A percentile compares a stretch with the other conserved stretches of the same genome.
These are phyloP conservation scores for Citeromyces siamensis DNA, from an alignment of 1,139 yeast species.

Conservation along the genomic window DNA sequence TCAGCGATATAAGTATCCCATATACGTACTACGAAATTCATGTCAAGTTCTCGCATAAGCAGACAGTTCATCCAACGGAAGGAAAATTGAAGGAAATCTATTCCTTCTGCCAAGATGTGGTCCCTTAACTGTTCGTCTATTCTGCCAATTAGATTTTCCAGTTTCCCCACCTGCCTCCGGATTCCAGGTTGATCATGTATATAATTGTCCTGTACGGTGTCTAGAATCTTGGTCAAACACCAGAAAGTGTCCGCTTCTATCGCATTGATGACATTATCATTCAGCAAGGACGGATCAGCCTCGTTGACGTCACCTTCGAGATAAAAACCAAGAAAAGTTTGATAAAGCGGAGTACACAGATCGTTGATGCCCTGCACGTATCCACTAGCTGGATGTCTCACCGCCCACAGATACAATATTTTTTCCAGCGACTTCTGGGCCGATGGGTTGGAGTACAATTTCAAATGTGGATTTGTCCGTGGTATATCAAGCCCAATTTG, in stretches of 20 bases:
- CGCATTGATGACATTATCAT: conserved; percentile 32
- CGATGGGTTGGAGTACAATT: conserved; percentile 52
- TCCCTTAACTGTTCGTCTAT: conserved; percentile 63
- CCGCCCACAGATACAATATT: conserved; percentile 87
- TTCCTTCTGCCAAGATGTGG: conserved; percentile 70
- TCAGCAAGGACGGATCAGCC: conserved; percentile 25
- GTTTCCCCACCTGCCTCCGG: conserved; percentile 74
- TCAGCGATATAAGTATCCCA: conserved; percentile 97
- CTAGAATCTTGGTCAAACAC: conserved; percentile 85
- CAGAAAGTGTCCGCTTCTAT: conserved; percentile 95
- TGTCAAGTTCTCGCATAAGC: conserved; percentile 83
- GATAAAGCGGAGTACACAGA: conserved; percentile 86
- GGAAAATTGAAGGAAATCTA: conserved; percentile 89
- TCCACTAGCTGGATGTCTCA: conserved; percentile 96
- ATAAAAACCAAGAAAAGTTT: conserved; percentile 71
- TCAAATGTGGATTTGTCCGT: conserved; percentile 81
- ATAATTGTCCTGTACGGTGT: conserved; percentile 92
- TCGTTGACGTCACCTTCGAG: conserved; percentile 49
- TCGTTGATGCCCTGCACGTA: conserved; percentile 99
- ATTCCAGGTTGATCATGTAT: conserved; percentile 98
- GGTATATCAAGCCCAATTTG: conserved; percentile 94
- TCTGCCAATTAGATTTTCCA: conserved; percentile 64
- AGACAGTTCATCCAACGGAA: conserved; percentile 99
- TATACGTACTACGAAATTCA: conserved; percentile 76
- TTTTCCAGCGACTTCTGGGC: conserved; percentile 75